Conservation (phyloP, 176 grass and related monocot genomes). For the Chrysopogon serrulatus region DNA sequence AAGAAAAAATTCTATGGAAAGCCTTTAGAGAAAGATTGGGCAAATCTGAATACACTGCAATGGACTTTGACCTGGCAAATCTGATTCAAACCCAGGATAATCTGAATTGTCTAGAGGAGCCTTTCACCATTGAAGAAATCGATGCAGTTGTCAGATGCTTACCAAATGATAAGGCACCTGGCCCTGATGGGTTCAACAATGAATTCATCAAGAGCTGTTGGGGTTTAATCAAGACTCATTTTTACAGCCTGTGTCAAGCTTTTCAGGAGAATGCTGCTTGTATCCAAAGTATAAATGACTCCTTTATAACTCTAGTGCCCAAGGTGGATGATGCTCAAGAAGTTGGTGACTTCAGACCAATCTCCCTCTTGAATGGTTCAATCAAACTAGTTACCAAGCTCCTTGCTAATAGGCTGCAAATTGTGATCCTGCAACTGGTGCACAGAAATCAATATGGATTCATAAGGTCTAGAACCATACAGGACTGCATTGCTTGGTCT, state of each 20-base stretch:
- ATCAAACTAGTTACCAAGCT: not conserved
- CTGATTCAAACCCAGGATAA: too few species aligned
- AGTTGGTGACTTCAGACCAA: not conserved
- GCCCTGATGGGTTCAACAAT: not conserved
- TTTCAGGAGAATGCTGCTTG: not conserved
- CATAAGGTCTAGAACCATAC: too few species aligned
- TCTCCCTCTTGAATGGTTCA: not conserved
- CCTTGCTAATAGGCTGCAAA: too few species aligned
- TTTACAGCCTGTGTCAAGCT: too few species aligned
- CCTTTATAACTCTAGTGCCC: not conserved
- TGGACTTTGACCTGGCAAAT: not conserved
- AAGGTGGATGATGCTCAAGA: not conserved
- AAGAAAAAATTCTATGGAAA: not conserved
- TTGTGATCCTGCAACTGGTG: accelerated
- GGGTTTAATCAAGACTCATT: not conserved
- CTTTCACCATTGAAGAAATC: not conserved
- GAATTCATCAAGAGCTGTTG: not conserved
- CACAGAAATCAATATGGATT: not conserved
- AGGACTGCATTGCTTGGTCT: not conserved
- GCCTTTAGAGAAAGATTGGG: not conserved
- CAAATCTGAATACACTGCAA: not conserved
- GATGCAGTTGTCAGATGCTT: not conserved
- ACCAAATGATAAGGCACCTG: not conserved
- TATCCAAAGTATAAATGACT: not conserved
- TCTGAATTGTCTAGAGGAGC: not conserved